Percentiles rank a stretch among this genome's conserved stretches.
These are phyloP conservation scores for Mycena vitilis DNA, from an alignment of 768 basidiomycete species.

Conservation along the genomic window DNA sequence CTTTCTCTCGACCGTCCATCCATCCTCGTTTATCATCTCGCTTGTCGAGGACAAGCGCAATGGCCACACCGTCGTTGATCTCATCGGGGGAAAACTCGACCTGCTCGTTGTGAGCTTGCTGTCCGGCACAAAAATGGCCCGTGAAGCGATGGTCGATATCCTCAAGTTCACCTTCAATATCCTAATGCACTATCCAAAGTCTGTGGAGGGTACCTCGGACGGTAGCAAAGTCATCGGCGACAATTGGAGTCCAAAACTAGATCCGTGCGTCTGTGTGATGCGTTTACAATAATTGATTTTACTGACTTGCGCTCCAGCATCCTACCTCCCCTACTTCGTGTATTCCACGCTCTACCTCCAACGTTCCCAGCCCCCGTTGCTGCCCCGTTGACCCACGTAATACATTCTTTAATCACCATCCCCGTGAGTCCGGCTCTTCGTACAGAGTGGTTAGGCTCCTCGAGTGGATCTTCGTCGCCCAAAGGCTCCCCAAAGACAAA, in stretches of 20 bases:
- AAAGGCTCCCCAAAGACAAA: too few relatives aligned
- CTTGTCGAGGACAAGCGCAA: conserved; percentile 74
- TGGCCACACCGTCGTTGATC: conserved; percentile 69
- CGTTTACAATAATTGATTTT: neutral
- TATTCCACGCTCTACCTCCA: conserved; percentile 74
- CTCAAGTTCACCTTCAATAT: conserved; percentile 90
- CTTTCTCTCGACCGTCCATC: conserved; percentile 75
- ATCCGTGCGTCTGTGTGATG: conserved; percentile 62
- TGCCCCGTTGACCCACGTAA: conserved; percentile 81
- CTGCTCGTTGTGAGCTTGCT: conserved; percentile 61
- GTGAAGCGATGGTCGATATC: conserved; percentile 84
- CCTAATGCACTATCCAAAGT: conserved; percentile 84
- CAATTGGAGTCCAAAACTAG: conserved; percentile 78
- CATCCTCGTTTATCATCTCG: conserved; percentile 61
- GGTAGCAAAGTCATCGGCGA: conserved; percentile 72
- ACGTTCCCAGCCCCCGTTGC: conserved; percentile 73
- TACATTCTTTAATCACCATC: conserved; percentile 84
- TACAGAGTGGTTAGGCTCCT: conserved; percentile 68
- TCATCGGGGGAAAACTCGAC: conserved; percentile 72
- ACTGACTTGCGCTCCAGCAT: conserved; percentile 55
- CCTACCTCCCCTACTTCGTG: conserved; percentile 75
- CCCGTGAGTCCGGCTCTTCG: conserved; percentile 72
- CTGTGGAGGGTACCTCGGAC: conserved; percentile 44
- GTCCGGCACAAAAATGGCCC: conserved; percentile 63
- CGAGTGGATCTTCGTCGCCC: conserved; percentile 45